Conservation (phyloP, 2,329 filamentous ascomycete genomes). For the Monilinia fructicola region DNA sequence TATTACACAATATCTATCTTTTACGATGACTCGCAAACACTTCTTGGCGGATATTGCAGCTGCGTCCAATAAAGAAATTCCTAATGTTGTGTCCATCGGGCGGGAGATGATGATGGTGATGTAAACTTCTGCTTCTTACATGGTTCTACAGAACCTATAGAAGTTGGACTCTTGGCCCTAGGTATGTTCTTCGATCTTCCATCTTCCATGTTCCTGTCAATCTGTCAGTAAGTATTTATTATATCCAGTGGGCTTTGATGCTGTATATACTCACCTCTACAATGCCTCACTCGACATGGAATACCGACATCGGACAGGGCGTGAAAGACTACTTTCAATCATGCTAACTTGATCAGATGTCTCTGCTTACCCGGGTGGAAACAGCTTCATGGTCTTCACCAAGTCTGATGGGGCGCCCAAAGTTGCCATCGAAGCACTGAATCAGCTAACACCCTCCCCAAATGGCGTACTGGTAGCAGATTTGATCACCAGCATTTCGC, state of each 20-base stretch:
- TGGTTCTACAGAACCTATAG: slow-evolving; percentile 30
- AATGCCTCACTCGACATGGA: not conserved
- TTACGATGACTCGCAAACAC: slow-evolving; percentile 61
- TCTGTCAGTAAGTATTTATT: not conserved
- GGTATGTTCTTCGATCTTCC: slow-evolving; percentile 26
- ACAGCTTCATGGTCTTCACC: slow-evolving; percentile 55
- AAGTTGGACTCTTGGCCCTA: slow-evolving; percentile 34
- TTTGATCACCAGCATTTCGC: slow-evolving; percentile 33
- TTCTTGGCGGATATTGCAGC: slow-evolving; percentile 59
- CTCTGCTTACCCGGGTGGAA: slow-evolving; percentile 51
- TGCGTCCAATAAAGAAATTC: slow-evolving; percentile 44
- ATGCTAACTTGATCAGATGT: slow-evolving; percentile 46
- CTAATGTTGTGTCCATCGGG: slow-evolving; percentile 54
- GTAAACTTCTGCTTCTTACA: slow-evolving; percentile 60
- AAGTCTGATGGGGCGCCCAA: slow-evolving; percentile 48
- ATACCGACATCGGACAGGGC: not conserved
- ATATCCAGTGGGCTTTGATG: not conserved
- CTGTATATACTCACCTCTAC: not conserved
- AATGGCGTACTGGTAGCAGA: slow-evolving; percentile 33
- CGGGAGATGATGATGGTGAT: slow-evolving; percentile 71
- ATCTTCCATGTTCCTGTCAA: not conserved
- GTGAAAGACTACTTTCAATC: slow-evolving; percentile 18
- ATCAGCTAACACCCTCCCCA: slow-evolving; percentile 32
- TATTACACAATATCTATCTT: not conserved
- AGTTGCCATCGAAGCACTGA: slow-evolving; percentile 42